A percentile compares a stretch with the other conserved stretches of the same genome.
Conservation (phyloP, 2,329 filamentous ascomycete genomes). For the Calonectria pseudoturangicola region DNA sequence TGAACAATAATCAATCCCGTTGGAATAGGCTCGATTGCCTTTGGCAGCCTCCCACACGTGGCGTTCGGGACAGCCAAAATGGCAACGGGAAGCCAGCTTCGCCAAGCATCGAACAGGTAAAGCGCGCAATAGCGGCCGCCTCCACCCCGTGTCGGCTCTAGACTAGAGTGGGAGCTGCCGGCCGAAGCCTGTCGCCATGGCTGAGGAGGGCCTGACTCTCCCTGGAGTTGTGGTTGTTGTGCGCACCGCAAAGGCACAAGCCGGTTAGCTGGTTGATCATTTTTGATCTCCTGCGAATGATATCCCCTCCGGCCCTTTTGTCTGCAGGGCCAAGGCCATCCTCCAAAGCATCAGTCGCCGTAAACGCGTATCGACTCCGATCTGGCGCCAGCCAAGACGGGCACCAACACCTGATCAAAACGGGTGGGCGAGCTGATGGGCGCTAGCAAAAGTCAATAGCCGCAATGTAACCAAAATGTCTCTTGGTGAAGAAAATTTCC, state of each 20-base stretch:
- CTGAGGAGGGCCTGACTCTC: background rate
- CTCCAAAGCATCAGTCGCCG: no score
- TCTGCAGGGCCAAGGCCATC: background rate
- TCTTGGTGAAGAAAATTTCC: slow-evolving; percentile 1
- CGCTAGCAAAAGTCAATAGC: slow-evolving; percentile 21
- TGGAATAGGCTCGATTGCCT: slow-evolving; percentile 9
- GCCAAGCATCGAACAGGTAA: slow-evolving; percentile 1
- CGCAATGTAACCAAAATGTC: slow-evolving; percentile 17
- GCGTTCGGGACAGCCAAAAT: slow-evolving; percentile 11
- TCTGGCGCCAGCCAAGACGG: slow-evolving; percentile 12
- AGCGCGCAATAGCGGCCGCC: slow-evolving; percentile 11
- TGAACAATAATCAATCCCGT: background rate
- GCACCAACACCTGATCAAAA: background rate
- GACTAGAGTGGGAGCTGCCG: background rate
- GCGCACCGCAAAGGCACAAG: no score
- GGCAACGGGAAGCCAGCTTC: slow-evolving; percentile 1
- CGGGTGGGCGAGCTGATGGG: background rate
- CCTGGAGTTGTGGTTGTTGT: no score
- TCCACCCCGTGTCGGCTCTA: slow-evolving; percentile 8
- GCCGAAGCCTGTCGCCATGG: slow-evolving; percentile 4
- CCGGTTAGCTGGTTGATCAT: no score
- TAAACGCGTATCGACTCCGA: slow-evolving; percentile 17
- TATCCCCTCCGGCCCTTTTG: background rate
- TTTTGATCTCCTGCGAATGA: background rate
- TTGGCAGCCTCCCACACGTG: slow-evolving; percentile 1